A percentile compares a stretch with the other conserved stretches of the same genome.
Evolutionary conservation across 805 yeast genomes (phyloP).

Genomic region (Lachancea waltii): DNA sequence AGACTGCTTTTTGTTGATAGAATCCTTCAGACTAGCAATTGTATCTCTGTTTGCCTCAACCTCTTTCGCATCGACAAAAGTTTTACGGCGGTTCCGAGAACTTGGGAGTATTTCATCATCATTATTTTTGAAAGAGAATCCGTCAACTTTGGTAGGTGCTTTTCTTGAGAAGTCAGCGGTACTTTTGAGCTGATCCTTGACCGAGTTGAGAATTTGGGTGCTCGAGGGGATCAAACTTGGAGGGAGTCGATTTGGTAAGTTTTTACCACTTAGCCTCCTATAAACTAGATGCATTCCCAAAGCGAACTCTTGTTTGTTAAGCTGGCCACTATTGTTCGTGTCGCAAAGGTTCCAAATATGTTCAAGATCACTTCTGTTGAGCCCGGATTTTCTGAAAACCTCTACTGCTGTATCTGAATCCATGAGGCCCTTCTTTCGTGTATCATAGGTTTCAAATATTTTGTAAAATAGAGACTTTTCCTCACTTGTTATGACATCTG

Average conservation of each 20-base stretch:
- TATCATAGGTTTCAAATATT: constrained; percentile 85
- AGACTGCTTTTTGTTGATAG: constrained; percentile 65
- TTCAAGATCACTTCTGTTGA: constrained; percentile 78
- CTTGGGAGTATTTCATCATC: constrained; percentile 64
- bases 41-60: constrained; percentile 21
- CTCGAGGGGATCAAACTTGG: constrained; percentile 89
- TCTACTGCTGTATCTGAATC: constrained; percentile 78
- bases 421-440: constrained; percentile 55
- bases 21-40: constrained; percentile 52
- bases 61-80: constrained; percentile 17
- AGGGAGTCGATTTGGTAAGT: constrained; percentile 76
- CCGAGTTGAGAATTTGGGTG: constrained; percentile 60
- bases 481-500: constrained; percentile 73
- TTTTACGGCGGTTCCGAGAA: constrained; percentile 54
- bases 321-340: constrained; percentile 70
- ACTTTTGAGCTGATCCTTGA: constrained; percentile 47
- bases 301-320: constrained; percentile 86
- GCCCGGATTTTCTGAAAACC: constrained; percentile 86
- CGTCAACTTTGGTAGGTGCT: constrained; percentile 21
- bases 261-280: constrained; percentile 80
- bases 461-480: constrained; percentile 83
- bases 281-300: constrained; percentile 97
- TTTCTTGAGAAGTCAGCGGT: constrained; percentile 10
- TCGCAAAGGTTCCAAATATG: constrained; percentile 88
- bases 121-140: constrained; percentile 64